A percentile compares a stretch with the other conserved stretches of the same genome.
Conservation (phyloP, 148 eudicot species). For the Diospyros lotus region DNA sequence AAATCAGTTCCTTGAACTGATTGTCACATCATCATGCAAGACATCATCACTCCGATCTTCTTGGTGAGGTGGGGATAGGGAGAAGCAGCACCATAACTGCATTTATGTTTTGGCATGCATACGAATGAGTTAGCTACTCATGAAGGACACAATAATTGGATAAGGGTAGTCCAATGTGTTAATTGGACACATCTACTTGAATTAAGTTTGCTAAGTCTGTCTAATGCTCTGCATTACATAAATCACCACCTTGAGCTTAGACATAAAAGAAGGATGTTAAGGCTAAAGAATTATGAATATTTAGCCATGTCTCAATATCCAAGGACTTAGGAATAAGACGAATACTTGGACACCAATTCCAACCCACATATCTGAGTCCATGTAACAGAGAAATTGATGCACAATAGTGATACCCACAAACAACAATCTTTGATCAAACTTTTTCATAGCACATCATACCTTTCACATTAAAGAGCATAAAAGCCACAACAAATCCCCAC, state of each 20-base stretch:
- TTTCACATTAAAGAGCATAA: constrained; percentile 86
- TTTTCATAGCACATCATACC: constrained; percentile 35
- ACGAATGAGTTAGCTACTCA: too few relatives aligned
- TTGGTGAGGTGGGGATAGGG: not conserved
- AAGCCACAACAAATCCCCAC: constrained; percentile 95
- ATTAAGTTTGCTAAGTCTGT: not conserved
- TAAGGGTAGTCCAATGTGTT: not conserved
- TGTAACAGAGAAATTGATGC: not conserved
- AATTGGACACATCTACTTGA: not conserved
- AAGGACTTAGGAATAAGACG: not conserved
- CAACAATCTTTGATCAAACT: not conserved
- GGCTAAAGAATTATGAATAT: not conserved
- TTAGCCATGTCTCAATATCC: not conserved
- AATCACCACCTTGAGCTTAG: not conserved
- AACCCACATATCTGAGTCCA: not conserved
- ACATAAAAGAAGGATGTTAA: not conserved
- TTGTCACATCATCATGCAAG: not conserved
- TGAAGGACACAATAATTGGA: too few relatives aligned
- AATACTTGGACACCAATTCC: not conserved
- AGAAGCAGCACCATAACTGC: not conserved
- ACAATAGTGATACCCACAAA: too few relatives aligned
- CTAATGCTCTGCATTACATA: not conserved
- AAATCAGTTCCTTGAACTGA: constrained; percentile 5
- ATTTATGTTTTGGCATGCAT: too few relatives aligned
- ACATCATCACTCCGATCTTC: constrained; percentile 1